phyloP scores from a whole-genome alignment of 2,329 filamentous ascomycete genomes.

The Sclerotinia borealis region DNA sequence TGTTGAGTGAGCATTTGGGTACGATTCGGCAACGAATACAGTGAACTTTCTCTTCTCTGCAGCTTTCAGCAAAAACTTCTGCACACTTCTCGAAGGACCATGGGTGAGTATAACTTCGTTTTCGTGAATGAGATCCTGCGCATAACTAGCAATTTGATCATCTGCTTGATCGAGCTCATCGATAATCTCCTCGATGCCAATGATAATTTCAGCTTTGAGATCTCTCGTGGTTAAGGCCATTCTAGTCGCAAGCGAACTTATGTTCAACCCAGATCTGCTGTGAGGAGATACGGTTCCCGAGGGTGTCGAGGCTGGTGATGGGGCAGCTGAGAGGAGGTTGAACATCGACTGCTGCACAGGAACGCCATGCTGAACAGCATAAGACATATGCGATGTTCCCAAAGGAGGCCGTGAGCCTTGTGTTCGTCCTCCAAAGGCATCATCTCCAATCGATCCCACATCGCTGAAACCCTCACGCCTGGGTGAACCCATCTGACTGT shows the following conservation, averaged over 20 bases:
- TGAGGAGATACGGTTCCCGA: constrained; percentile 46
- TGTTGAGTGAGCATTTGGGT: constrained; percentile 60
- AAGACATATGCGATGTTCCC: constrained; percentile 55
- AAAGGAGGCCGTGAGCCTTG: constrained; percentile 51
- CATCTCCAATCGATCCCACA: constrained; percentile 21
- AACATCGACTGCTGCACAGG: constrained; percentile 69
- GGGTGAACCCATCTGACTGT: constrained; percentile 28
- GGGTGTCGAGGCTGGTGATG: constrained; percentile 49
- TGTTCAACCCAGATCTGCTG: constrained; percentile 29
- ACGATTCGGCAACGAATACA: constrained; percentile 73
- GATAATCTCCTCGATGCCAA: constrained; percentile 91
- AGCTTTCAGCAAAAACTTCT: constrained; percentile 82
- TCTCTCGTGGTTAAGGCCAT: constrained; percentile 46
- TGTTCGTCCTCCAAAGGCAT: constrained; percentile 21
- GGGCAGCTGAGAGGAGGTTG: constrained; percentile 70
- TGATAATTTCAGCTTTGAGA: constrained; percentile 82
- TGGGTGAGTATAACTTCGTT: constrained; percentile 90
- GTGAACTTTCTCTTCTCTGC: constrained; percentile 89
- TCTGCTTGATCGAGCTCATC: constrained; percentile 92
- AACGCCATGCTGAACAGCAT: constrained; percentile 48
- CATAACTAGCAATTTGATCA: constrained; percentile 83
- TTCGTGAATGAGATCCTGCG: constrained; percentile 86
- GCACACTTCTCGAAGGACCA: constrained; percentile 77
- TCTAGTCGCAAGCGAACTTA: constrained; percentile 26
- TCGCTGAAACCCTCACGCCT: constrained; percentile 20